Evolutionary conservation across 352 stramenopile genomes (phyloP).

Genomic region (Thalassiosira mediterranea): DNA sequence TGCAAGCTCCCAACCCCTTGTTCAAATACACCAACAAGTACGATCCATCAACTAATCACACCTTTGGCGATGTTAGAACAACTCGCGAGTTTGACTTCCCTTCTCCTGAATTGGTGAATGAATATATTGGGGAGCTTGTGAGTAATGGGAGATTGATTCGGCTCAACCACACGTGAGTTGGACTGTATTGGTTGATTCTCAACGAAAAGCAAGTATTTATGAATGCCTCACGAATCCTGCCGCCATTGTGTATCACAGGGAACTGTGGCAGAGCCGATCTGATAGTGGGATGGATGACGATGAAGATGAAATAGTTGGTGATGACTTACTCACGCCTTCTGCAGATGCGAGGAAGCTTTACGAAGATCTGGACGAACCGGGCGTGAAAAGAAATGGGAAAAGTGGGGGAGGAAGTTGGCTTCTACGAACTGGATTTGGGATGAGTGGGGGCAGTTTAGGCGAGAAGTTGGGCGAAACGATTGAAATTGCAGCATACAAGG

Average conservation of each 20-base stretch:
- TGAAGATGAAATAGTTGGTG: constrained; percentile 71
- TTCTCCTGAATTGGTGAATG: constrained; percentile 67
- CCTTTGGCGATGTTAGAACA: constrained; percentile 47
- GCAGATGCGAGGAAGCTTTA: constrained; percentile 65
- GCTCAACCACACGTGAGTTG: constrained; percentile 83
- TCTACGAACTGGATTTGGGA: constrained; percentile 65
- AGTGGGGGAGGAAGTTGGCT: constrained; percentile 75
- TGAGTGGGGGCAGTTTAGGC: constrained; percentile 64
- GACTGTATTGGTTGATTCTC: no score
- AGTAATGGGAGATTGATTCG: constrained; percentile 60
- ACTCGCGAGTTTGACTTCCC: constrained; percentile 76
- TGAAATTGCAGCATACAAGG: constrained; percentile 80
- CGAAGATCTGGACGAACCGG: constrained; percentile 37
- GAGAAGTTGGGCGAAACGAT: constrained; percentile 81
- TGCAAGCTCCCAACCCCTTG: constrained; percentile 73
- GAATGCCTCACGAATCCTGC: no score
- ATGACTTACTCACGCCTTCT: constrained; percentile 74
- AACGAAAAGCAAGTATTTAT: no score
- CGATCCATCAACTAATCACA: constrained; percentile 37
- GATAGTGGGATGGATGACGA: constrained; percentile 55
- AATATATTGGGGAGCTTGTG: constrained; percentile 79
- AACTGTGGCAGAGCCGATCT: constrained; percentile 39
- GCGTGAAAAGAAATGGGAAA: constrained; percentile 31
- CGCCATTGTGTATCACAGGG: no score
- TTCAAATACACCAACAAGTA: constrained; percentile 75